Percentiles rank a stretch among this genome's conserved stretches.
Evolutionary conservation across 192 early-diverging fungal genomes (phyloP).

Genomic region (Helicostylum pulchrum): DNA sequence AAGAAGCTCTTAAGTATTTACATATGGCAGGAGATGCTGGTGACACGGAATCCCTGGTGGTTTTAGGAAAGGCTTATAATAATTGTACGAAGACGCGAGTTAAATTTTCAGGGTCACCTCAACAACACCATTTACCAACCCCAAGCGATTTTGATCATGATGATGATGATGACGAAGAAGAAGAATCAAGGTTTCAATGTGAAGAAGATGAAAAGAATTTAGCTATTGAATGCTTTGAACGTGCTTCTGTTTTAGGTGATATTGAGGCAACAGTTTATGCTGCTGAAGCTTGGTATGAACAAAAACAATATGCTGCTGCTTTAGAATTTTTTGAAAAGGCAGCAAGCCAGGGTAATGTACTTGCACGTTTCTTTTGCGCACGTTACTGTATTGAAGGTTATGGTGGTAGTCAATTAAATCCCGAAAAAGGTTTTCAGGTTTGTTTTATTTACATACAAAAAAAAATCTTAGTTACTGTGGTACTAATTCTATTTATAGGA

Average conservation of each 20-base stretch:
- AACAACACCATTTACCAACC: constrained; percentile 4
- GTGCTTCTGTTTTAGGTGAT: constrained; percentile 28
- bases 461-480: not conserved
- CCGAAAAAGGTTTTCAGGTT: constrained; percentile 23
- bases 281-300: constrained; percentile 27
- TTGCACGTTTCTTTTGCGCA: constrained; percentile 29
- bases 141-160: constrained; percentile 3
- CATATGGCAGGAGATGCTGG: constrained; percentile 19
- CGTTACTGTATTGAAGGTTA: constrained; percentile 26
- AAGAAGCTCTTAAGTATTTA: not conserved
- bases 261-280: constrained; percentile 29
- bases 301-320: constrained; percentile 29
- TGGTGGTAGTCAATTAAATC: constrained; percentile 20
- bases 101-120: not conserved
- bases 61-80: constrained; percentile 20
- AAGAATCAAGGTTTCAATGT: not conserved
- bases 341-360: constrained; percentile 24
- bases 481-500: constrained; percentile 7
- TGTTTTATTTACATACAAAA: not conserved
- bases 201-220: constrained; percentile 17
- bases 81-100: constrained; percentile 16
- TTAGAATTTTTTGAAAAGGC: constrained; percentile 27
- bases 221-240: constrained; percentile 24
- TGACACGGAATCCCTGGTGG: constrained; percentile 25
- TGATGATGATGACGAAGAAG: constrained; percentile 3